These are phyloP conservation scores for Ploettnerulaceae sp. DNA, from an alignment of 2,329 filamentous ascomycete species.

Conservation along the genomic window DNA sequence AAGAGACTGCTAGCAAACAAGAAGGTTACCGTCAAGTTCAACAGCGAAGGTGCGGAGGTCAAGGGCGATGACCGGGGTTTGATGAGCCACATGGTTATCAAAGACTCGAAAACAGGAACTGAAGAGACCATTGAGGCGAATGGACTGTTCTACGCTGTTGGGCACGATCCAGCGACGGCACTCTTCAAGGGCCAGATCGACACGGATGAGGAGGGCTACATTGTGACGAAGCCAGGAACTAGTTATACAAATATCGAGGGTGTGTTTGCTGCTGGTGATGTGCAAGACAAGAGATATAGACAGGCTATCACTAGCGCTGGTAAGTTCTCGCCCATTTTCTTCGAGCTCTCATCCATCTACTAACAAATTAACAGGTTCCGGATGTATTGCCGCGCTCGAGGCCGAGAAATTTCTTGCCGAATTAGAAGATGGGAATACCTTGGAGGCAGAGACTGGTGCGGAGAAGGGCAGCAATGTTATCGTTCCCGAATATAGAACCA, in stretches of 20 bases:
- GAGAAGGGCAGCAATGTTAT: slow-evolving; percentile 45
- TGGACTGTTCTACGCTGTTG: slow-evolving; percentile 95
- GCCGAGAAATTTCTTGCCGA: slow-evolving; percentile 91
- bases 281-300: slow-evolving; percentile 97
- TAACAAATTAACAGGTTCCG: slow-evolving; percentile 59
- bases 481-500: slow-evolving; percentile 57
- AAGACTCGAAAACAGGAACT: slow-evolving; percentile 69
- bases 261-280: slow-evolving; percentile 94
- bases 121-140: slow-evolving; percentile 84
- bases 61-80: slow-evolving; percentile 79
- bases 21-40: slow-evolving; percentile 88
- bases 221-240: slow-evolving; percentile 83
- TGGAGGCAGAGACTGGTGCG: slow-evolving; percentile 39
- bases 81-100: slow-evolving; percentile 83
- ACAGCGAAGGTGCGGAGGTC: slow-evolving; percentile 76
- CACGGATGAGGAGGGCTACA: slow-evolving; percentile 85
- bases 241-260: slow-evolving; percentile 83
- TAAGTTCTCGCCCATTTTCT: slow-evolving; percentile 46
- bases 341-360: slow-evolving; percentile 10
- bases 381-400: slow-evolving; percentile 92
- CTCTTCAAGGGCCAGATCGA: slow-evolving; percentile 88
- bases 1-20: slow-evolving; percentile 74
- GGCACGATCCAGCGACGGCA: slow-evolving; percentile 88
- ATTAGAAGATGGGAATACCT: slow-evolving; percentile 32
- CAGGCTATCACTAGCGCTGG: slow-evolving; percentile 97